Conservation (phyloP, 306 rosid genomes). For the Dryas drummondii region DNA sequence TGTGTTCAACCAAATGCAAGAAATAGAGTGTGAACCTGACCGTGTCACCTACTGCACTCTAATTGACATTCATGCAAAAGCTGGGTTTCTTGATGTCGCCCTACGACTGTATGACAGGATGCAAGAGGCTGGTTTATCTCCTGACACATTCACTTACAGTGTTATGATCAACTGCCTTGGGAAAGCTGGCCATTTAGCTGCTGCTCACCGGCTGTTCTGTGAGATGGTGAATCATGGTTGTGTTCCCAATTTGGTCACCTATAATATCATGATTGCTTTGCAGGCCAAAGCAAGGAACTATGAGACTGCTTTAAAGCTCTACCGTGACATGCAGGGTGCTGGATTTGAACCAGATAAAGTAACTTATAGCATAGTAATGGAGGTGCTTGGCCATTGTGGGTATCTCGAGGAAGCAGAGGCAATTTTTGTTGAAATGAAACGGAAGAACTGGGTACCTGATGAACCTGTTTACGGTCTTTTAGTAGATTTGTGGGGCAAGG, state of each 20-base stretch:
- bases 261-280: conserved; percentile 89
- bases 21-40: conserved; percentile 73
- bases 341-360: conserved; percentile 91
- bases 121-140: conserved; percentile 86
- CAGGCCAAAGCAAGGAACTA: conserved; percentile 97
- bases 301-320: conserved; percentile 68
- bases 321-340: conserved; percentile 77
- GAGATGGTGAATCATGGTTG: conserved; percentile 88
- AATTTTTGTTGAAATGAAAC: conserved; percentile 73
- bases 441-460: conserved; percentile 78
- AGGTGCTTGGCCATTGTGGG: conserved; percentile 96
- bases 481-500: conserved; percentile 96
- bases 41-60: conserved; percentile 96
- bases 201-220: conserved; percentile 74
- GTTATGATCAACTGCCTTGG: conserved; percentile 96
- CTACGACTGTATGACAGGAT: conserved; percentile 77
- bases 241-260: conserved; percentile 87
- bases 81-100: conserved; percentile 86
- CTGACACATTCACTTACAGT: conserved; percentile 95
- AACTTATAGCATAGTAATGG: conserved; percentile 93
- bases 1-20: conserved; percentile 81
- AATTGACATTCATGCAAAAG: conserved; percentile 93
- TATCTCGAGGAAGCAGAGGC: conserved; percentile 84
- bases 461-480: conserved; percentile 95
- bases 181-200: conserved; percentile 82